Conservation (phyloP, 805 yeast genomes). For the Suhomyces kilbournensis region DNA sequence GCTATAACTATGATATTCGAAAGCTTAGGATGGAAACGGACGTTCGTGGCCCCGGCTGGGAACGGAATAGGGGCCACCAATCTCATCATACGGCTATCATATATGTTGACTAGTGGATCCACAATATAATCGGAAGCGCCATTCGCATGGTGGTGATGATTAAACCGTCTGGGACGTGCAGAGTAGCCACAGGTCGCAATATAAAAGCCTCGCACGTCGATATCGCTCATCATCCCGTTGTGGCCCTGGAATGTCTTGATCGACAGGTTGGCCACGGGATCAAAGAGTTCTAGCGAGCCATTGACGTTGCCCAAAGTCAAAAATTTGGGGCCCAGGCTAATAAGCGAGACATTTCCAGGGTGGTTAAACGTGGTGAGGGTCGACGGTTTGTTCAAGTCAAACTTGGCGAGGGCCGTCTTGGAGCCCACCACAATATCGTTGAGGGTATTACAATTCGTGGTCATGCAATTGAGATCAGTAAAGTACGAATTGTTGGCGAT, state of each 20-base stretch:
- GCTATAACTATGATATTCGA: conserved; percentile 75
- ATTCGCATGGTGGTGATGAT: conserved; percentile 5
- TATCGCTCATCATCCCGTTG: conserved; percentile 57
- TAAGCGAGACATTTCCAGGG: conserved; percentile 41
- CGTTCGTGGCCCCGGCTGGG: conserved; percentile 85
- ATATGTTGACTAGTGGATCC: conserved; percentile 82
- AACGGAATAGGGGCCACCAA: conserved; percentile 79
- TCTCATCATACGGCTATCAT: conserved; percentile 70
- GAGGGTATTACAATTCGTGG: conserved; percentile 27
- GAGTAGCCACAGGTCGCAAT: conserved; percentile 82
- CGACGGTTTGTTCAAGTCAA: conserved; percentile 33
- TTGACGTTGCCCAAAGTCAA: conserved; percentile 56
- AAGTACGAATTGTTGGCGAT: conserved; percentile 8
- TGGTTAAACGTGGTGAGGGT: conserved; percentile 32
- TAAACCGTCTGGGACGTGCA: conserved; percentile 52
- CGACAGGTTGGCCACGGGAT: conserved; percentile 46
- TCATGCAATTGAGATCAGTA: conserved; percentile 28
- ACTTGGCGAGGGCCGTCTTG: conserved; percentile 23
- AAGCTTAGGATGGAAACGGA: conserved; percentile 79
- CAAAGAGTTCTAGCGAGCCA: conserved; percentile 65
- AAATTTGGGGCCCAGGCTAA: conserved; percentile 47
- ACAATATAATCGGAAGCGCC: conserved; percentile 34
- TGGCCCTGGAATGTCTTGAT: conserved; percentile 58
- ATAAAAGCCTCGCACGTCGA: conserved; percentile 63
- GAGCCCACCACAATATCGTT: conserved; percentile 32